Conservation (phyloP, 257 asterid genomes). For the Plantago ovata region DNA sequence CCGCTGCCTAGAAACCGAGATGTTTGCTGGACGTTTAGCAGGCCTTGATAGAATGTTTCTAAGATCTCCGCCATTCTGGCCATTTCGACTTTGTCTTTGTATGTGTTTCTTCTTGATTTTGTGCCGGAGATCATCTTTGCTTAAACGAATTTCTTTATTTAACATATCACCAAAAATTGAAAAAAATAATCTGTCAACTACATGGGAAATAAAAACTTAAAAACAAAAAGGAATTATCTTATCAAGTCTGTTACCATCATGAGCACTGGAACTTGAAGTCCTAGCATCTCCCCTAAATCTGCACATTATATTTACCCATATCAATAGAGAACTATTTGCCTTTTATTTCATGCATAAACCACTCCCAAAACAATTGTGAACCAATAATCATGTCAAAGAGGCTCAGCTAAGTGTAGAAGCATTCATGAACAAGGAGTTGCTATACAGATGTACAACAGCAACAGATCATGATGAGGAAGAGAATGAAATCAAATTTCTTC, state of each 20-base stretch:
- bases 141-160: constrained; percentile 47
- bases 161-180: constrained; percentile 22
- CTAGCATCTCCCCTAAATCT: constrained; percentile 56
- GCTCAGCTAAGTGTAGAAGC: not conserved
- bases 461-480: not conserved
- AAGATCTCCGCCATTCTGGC: constrained; percentile 60
- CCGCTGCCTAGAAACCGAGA: constrained; percentile 29
- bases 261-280: constrained; percentile 28
- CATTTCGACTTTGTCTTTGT: constrained; percentile 41
- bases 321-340: constrained; percentile 1
- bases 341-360: not conserved
- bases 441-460: not conserved
- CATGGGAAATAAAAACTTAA: not conserved
- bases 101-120: constrained; percentile 56
- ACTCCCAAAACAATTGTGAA: not conserved
- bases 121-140: constrained; percentile 73
- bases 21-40: constrained; percentile 59
- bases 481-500: not conserved
- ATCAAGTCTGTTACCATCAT: constrained; percentile 45
- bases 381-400: constrained; percentile 9
- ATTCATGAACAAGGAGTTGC: not conserved
- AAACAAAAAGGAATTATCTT: constrained; percentile 11
- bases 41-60: constrained; percentile 84
- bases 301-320: constrained; percentile 33
- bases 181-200: constrained; percentile 18